Base-by-base conservation (phyloP, 306 rosid species). In the Cucumis hystrix region DNA sequence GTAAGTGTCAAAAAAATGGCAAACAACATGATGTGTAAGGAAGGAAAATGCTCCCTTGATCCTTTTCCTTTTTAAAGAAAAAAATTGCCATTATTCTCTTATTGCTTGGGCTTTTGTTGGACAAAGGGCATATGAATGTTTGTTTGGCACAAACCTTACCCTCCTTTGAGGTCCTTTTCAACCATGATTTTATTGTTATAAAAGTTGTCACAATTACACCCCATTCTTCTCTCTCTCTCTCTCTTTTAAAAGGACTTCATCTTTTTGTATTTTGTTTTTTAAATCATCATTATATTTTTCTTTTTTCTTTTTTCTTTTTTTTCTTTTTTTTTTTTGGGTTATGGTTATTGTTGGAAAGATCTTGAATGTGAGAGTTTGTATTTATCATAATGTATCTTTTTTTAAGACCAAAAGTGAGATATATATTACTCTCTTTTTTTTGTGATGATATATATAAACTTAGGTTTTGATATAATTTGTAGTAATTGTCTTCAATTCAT, bases 11-110 rank as follows among this genome's bases (percentile, higher is more conserved):
- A 58, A 65, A 73, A 73, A 17, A 39, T 78, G 81, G 81, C 66
- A 16, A 78, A 78, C 81, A 78, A 52, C 52, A 78, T 78, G 65
- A 78, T 78, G 33, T 23, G 4, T 33, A 78, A n/a, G 76, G 55
- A 69, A 55, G 59, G 65, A 78, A 77, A 78, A 65, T 78, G 80
- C 66, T 78, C 75, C 80, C 77, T 72, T 25, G 58, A 47, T 68
- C 52, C 40, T 67, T 67, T 68, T 37, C 5, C 0, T 66, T 18
- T 66, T 11, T 10, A 3, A 0, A n/a, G 0, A 20, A 57, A 21
- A 10, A 9, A 1, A 8, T 23, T 65, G 40, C 10, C 72, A 54
- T 75, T 41, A 75, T 75, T 75, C 62, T 77, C 60, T 6, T 8
- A 60, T 43, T 77, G 71, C 45, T 64, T 33, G 23, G 12, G n/a